Conservation (phyloP, 352 stramenopile species). For the Globisporangium canariense region DNA sequence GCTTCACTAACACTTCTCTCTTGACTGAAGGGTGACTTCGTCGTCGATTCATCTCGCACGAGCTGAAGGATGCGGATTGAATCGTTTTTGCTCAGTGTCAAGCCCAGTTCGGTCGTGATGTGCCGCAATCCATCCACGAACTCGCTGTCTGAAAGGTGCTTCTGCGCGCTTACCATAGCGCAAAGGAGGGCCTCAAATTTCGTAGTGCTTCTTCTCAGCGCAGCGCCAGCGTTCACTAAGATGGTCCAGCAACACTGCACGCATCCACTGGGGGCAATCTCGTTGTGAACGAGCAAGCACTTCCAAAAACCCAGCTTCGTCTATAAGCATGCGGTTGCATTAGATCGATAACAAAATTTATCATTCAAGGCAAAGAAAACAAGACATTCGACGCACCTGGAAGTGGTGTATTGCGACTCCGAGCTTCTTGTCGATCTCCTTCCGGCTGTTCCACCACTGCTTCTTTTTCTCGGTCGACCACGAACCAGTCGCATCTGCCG, state of each 20-base stretch:
- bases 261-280: conserved; percentile 7
- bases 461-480: conserved; percentile 67
- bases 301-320: conserved; percentile 52
- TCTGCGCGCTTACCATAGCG: conserved; percentile 28
- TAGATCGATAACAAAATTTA: not conserved
- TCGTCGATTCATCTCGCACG: conserved; percentile 7
- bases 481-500: conserved; percentile 39
- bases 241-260: conserved; percentile 35
- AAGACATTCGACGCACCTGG: conserved; percentile 35
- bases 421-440: conserved; percentile 51
- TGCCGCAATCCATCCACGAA: conserved; percentile 33
- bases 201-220: conserved; percentile 16
- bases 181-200: conserved; percentile 29
- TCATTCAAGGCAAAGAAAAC: conserved; percentile 1
- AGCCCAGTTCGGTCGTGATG: conserved; percentile 32
- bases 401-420: conserved; percentile 34
- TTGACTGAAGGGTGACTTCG: not conserved
- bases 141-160: conserved; percentile 41
- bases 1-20: not conserved
- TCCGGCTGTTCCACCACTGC: conserved; percentile 72
- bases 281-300: conserved; percentile 40
- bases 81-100: conserved; percentile 14
- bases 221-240: conserved; percentile 11
- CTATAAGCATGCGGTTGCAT: conserved; percentile 19
- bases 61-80: conserved; percentile 14